Conservation (phyloP, 768 basidiomycete genomes). For the Glaciozyma martinii region DNA sequence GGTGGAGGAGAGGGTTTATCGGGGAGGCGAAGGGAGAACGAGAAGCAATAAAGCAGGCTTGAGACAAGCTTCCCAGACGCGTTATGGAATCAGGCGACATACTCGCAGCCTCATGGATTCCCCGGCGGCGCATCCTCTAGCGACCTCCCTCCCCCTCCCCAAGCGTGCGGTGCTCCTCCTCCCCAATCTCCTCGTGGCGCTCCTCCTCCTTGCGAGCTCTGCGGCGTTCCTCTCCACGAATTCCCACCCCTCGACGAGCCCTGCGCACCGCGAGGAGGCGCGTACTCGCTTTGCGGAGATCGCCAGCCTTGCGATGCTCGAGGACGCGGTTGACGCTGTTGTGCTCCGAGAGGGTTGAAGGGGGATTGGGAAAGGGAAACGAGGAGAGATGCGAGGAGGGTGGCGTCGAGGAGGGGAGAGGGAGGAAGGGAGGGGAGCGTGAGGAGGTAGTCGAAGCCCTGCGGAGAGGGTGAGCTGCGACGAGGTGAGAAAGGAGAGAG, state of each 20-base stretch:
- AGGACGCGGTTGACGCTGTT: not conserved
- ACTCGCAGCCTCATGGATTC: too few relatives aligned
- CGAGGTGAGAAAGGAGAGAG: too few relatives aligned
- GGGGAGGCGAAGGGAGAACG: too few relatives aligned
- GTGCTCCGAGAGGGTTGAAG: not conserved
- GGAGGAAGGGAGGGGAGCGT: slow-evolving; percentile 23
- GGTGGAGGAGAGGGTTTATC: too few relatives aligned
- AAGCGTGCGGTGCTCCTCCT: not conserved
- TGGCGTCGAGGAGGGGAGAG: slow-evolving; percentile 2
- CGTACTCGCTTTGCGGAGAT: not conserved
- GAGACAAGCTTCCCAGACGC: too few relatives aligned
- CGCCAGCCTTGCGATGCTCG: not conserved
- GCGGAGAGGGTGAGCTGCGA: not conserved
- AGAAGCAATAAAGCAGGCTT: too few relatives aligned
- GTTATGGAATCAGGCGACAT: too few relatives aligned
- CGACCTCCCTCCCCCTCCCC: not conserved
- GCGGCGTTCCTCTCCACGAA: not conserved
- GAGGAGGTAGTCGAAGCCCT: slow-evolving; percentile 28
- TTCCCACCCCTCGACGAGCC: not conserved
- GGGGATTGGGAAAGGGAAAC: not conserved
- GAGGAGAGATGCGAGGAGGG: slow-evolving; percentile 5
- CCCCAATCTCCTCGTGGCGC: not conserved
- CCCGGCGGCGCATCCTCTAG: too few relatives aligned
- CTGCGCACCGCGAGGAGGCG: not conserved
- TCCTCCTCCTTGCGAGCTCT: not conserved